These are phyloP conservation scores for Lactifluus rugatus DNA, from an alignment of 768 basidiomycete genomes.

Conservation along the genomic window DNA sequence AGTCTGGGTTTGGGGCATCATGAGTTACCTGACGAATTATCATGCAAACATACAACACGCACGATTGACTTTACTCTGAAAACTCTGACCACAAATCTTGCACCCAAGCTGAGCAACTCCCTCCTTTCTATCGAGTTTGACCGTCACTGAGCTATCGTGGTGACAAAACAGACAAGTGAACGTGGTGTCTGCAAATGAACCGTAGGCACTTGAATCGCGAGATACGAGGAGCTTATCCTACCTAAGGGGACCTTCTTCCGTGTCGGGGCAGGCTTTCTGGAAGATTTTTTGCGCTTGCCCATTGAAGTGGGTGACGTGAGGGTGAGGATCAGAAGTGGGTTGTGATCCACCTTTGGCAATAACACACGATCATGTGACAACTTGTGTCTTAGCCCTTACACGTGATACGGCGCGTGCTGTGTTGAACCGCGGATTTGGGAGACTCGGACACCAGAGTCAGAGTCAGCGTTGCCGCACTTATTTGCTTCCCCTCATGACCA, in stretches of 20 bases:
- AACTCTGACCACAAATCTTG: constrained; percentile 78
- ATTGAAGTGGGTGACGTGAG: constrained; percentile 32
- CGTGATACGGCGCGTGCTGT: constrained; percentile 23
- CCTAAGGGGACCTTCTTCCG: constrained; percentile 66
- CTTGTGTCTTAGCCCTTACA: background rate
- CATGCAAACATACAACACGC: constrained; percentile 23
- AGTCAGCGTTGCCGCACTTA: background rate
- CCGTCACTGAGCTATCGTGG: constrained; percentile 82
- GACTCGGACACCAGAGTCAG: too few species aligned
- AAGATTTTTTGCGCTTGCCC: constrained; percentile 89
- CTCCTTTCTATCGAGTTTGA: constrained; percentile 78
- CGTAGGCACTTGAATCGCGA: constrained; percentile 1
- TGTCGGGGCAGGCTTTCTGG: constrained; percentile 64
- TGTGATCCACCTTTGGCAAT: background rate
- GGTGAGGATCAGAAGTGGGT: too few species aligned
- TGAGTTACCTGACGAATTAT: constrained; percentile 17
- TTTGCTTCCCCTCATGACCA: constrained; percentile 39
- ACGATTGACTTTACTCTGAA: constrained; percentile 84
- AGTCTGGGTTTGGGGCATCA: constrained; percentile 37
- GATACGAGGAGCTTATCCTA: constrained; percentile 26
- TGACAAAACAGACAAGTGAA: constrained; percentile 87
- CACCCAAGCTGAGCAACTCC: constrained; percentile 73
- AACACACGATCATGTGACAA: constrained; percentile 6
- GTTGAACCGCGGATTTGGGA: constrained; percentile 4
- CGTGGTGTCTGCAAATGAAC: constrained; percentile 47